phyloP scores from a whole-genome alignment of 768 basidiomycete species.

The Phaeolepiota aurea region DNA sequence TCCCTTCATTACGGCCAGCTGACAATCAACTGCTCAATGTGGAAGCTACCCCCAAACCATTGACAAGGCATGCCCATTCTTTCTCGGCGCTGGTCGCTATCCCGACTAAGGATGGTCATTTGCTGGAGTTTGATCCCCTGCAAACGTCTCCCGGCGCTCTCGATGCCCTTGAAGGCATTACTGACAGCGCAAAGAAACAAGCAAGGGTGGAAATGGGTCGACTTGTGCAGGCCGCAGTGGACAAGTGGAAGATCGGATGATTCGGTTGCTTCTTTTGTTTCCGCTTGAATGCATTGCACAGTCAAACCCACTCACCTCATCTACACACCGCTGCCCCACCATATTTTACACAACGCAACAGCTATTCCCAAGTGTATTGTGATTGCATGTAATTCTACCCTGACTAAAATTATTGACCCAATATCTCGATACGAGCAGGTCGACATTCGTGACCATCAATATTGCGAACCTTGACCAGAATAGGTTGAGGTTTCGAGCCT shows the following conservation, averaged over 20 bases:
- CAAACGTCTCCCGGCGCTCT: constrained; percentile 62
- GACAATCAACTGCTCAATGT: neutral
- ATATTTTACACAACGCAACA: too few relatives aligned
- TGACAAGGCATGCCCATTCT: constrained; percentile 21
- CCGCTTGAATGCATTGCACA: neutral
- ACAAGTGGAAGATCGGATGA: constrained; percentile 63
- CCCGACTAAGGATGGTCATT: constrained; percentile 72
- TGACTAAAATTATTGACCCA: constrained; percentile 9
- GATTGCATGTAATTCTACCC: neutral
- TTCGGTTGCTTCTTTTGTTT: constrained; percentile 6
- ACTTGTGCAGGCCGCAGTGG: constrained; percentile 63
- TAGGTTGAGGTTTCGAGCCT: constrained; percentile 16
- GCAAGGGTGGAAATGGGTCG: constrained; percentile 70
- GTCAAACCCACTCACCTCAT: neutral
- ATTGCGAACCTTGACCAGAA: constrained; percentile 61
- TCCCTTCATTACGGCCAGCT: constrained; percentile 16
- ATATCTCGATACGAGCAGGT: constrained; percentile 27
- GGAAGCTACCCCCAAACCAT: constrained; percentile 26
- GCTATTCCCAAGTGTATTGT: neutral
- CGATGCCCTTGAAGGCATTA: constrained; percentile 71
- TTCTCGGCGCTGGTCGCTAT: constrained; percentile 63
- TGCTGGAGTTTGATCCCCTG: constrained; percentile 83
- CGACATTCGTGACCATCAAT: constrained; percentile 46
- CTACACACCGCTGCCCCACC: too few relatives aligned
- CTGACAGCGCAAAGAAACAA: constrained; percentile 76